Evolutionary conservation across 306 rosid species (phyloP).

Genomic region (Cucumis sativus): DNA sequence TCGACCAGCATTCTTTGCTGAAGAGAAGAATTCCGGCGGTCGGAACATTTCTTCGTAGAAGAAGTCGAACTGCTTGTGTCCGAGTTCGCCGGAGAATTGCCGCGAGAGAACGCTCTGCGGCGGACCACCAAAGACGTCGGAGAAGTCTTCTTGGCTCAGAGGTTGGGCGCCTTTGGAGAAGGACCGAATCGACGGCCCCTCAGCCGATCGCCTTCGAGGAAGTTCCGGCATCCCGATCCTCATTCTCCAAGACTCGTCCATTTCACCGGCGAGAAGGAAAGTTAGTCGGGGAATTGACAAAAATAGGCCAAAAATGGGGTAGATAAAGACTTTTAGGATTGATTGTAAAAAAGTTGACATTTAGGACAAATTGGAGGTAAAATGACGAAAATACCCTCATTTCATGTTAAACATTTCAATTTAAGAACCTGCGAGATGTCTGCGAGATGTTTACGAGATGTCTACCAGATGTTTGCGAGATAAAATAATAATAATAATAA

Average conservation of each 20-base stretch:
- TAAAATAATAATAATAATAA: no score
- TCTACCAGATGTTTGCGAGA: no score
- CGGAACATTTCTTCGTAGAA: conserved; percentile 52
- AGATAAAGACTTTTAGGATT: no score
- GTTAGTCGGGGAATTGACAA: no score
- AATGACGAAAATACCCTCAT: no score
- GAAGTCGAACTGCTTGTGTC: neutral
- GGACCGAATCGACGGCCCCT: conserved; percentile 18
- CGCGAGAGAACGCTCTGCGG: conserved; percentile 56
- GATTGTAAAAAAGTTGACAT: no score
- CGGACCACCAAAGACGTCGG: conserved; percentile 87
- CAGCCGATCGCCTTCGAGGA: conserved; percentile 43
- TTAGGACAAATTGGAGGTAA: no score
- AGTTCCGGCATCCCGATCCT: conserved; percentile 33
- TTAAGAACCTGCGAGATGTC: no score
- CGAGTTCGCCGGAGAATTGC: conserved; percentile 19
- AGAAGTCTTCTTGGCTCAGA: conserved; percentile 40
- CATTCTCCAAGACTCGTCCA: conserved; percentile 66
- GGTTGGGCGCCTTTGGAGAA: conserved; percentile 17
- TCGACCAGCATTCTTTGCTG: conserved; percentile 24
- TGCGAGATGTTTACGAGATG: no score
- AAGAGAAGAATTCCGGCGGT: conserved; percentile 20
- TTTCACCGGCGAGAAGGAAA: conserved; percentile 2
- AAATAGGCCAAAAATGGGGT: no score
- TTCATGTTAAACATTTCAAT: no score